Base-by-base conservation (phyloP, 768 basidiomycete species). In the Boletus tylopilopsis region DNA sequence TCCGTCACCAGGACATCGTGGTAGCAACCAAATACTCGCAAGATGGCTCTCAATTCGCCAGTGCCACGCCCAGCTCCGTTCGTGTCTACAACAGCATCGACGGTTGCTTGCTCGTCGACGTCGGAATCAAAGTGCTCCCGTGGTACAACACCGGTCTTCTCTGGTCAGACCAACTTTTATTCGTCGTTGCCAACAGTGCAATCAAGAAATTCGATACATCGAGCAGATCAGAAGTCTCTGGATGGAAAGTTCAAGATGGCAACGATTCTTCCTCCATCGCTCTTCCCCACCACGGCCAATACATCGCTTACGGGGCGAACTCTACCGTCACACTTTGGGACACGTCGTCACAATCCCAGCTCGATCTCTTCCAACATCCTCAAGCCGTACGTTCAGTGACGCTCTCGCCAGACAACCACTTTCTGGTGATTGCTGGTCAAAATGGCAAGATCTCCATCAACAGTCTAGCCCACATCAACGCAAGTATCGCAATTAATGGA, bases 11-110 rank as follows among this genome's bases (percentile, higher is more conserved):
- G 0, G 24, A 42, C 18, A 9, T 11, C 23, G 25, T 52, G 6
- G 25, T 30, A 10, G 45, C 42, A 24, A 36, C 45, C 0, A 54
- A 36, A 32, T 47, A 45, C 32, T 43, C 49, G 2, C 45, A 36
- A 0, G 10, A 47, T 4, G 49, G 49, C 12, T 22, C 46, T 8
- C 53, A 33, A 18, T 47, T 54, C 16, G 53, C 49, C 3, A 54
- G 45, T 2, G 45, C 42, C 15, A 42, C 45, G 4, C 9, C 25
- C 6, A 13, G 15, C 2, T 35, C 27, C 10, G 16, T 55, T 27
- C 29, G 33, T 3, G 13, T 52, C 22, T 48, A 21, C 25, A 33
- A 52, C 27, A 30, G 38, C 39, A 12, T n/a, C 16, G 18, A 41
- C 30, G 47, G 48, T 6, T 5, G 29, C 8, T 13, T 46, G 19